Evolutionary conservation across 116 monocot genomes (phyloP), one percentile per base, ranked within the genome.

Genomic region (Posidonia oceanica): DNA sequence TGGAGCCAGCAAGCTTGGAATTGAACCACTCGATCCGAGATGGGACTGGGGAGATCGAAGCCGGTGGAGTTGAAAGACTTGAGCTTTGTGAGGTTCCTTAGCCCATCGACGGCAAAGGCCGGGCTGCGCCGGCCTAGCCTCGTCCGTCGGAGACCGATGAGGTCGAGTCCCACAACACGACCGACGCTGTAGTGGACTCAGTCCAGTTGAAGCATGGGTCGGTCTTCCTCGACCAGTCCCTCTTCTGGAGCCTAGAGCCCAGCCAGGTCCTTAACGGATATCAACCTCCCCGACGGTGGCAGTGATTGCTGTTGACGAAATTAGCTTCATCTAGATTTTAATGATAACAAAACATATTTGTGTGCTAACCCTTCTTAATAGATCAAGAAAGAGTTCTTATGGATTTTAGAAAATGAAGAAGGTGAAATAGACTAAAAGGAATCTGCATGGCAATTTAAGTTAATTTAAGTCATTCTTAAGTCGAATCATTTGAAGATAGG

Each of bases 11-110:
- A 13, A 85, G 78, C 12, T 64, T 22, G 40, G 75, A 14, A 71
- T 86, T 82, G 72, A 91, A 77, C 86, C 83, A 88, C 52, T 54
- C n/a, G n/a, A n/a, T n/a, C 81, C n/a, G 95, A 86, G 16, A 95
- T 85, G n/a, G 88, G 75, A 44, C 95, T 91, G 36, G 88, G 91
- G 57, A 95, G 88, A 36, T 72, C 2, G 76, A 95, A 95, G 1
- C 81, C 84, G 56, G 84, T 59, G 58, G 91, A 74, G 69, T 83
- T 86, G 78, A 95, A 88, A 52, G 71, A 39, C 63, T 53, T 66
- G 68, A 95, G 81, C 7, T 68, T 61, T 39, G 82, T 80, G 39
- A 95, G 86, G 72, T 95, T 91, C 22, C 68, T 83, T 38, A 91
- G 63, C 44, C 88, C 91, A 56, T 86, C 84, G 71, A 91, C 95